These are phyloP conservation scores for Aphanomyces cochlioides DNA, from an alignment of 352 stramenopile genomes.

Conservation along the genomic window DNA sequence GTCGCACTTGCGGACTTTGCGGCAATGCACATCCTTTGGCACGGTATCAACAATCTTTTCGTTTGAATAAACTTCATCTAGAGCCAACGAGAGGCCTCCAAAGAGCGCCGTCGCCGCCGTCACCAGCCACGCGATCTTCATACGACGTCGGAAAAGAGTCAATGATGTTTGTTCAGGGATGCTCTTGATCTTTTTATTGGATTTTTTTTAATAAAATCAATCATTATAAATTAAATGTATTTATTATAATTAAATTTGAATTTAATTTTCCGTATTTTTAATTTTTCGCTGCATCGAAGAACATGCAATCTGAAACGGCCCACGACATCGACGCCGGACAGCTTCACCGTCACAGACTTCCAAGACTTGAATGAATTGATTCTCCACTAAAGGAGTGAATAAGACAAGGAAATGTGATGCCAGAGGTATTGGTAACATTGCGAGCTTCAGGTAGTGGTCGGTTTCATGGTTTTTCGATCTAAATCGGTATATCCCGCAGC, in stretches of 20 bases:
- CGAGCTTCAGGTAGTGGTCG: no score
- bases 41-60: conserved; percentile 36
- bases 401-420: no score
- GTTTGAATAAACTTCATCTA: not conserved
- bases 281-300: not conserved
- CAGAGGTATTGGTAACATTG: no score
- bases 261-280: not conserved
- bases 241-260: not conserved
- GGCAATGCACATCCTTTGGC: conserved; percentile 46
- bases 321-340: no score
- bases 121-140: not conserved
- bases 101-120: not conserved
- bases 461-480: no score
- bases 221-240: not conserved
- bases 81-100: not conserved
- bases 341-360: no score
- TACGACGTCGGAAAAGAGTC: not conserved
- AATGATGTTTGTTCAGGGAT: not conserved
- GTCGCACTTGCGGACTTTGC: conserved; percentile 51
- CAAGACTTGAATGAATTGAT: no score
- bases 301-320: no score
- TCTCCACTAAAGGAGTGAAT: no score
- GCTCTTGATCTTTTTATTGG: no score
- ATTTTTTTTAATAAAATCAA: no score
- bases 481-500: no score